Conservation (phyloP, 2,329 filamentous ascomycete species). For the Microcyclosporella mali region DNA sequence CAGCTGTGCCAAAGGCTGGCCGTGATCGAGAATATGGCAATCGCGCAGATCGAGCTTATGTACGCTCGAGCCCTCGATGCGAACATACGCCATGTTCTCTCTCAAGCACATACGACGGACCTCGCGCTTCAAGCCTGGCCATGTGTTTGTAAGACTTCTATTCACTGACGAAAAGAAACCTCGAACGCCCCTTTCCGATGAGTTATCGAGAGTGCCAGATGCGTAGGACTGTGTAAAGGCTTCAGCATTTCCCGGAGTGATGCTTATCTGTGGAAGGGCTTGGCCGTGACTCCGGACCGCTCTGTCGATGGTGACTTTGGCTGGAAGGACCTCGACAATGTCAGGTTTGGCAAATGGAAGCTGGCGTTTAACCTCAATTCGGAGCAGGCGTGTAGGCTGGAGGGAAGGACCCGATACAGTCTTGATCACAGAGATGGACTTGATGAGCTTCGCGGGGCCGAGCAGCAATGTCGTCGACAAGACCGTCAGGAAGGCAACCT, state of each 20-base stretch:
- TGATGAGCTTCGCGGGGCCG: slow-evolving; percentile 20
- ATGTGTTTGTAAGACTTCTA: slow-evolving; percentile 6
- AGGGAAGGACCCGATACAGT: not conserved
- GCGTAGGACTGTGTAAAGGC: slow-evolving; percentile 14
- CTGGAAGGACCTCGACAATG: slow-evolving; percentile 6
- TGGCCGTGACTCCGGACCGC: slow-evolving; percentile 4
- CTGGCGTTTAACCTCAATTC: slow-evolving; percentile 11
- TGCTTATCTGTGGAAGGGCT: slow-evolving; percentile 6
- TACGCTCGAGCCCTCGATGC: slow-evolving; percentile 13
- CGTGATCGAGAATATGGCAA: slow-evolving; percentile 22
- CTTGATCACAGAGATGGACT: slow-evolving; percentile 13
- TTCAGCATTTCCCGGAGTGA: slow-evolving; percentile 4
- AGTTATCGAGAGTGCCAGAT: slow-evolving; percentile 3
- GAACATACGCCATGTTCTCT: slow-evolving; percentile 24
- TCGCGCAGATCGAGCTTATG: slow-evolving; percentile 28
- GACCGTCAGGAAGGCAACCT: slow-evolving; percentile 8
- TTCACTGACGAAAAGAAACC: slow-evolving; percentile 5
- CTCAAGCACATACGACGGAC: slow-evolving; percentile 24
- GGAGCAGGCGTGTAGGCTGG: slow-evolving; percentile 8
- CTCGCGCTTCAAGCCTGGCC: slow-evolving; percentile 14
- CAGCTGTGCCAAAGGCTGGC: slow-evolving; percentile 11
- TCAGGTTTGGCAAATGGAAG: slow-evolving; percentile 20
- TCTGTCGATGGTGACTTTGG: slow-evolving; percentile 11
- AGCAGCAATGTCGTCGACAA: slow-evolving; percentile 17
- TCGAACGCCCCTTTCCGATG: not conserved